These are phyloP conservation scores for Trichoderma parareesei DNA, from an alignment of 495 filamentous ascomycete species.

Conservation along the genomic window DNA sequence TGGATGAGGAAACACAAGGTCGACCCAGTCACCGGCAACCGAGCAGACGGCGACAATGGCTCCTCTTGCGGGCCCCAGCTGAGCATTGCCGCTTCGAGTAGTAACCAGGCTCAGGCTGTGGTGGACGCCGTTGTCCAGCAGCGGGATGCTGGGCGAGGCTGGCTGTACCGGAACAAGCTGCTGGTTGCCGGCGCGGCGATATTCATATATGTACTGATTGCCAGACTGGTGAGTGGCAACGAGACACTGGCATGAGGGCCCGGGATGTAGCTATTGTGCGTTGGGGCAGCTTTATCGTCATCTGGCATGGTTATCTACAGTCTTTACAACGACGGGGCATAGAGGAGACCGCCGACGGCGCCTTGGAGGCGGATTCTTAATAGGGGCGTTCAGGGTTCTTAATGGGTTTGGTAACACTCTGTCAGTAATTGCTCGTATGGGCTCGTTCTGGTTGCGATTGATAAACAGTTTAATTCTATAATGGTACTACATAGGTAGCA, in stretches of 20 bases:
- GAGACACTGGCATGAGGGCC: neutral
- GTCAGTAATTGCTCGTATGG: too few species aligned
- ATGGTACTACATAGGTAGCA: too few species aligned
- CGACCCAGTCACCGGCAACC: conserved; percentile 67
- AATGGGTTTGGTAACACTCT: neutral
- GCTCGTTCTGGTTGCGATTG: too few species aligned
- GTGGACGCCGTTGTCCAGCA: conserved; percentile 65
- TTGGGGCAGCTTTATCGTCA: neutral
- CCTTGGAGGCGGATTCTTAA: neutral
- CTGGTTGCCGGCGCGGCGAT: conserved; percentile 57
- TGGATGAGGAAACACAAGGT: conserved; percentile 83
- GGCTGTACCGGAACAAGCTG: conserved; percentile 70
- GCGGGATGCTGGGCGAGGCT: conserved; percentile 72
- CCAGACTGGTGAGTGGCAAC: conserved; percentile 54
- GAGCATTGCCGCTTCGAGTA: conserved; percentile 53
- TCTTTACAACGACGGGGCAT: neutral
- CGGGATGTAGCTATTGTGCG: neutral
- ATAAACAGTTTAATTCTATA: too few species aligned
- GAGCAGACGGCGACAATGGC: conserved; percentile 36
- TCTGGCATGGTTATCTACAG: neutral
- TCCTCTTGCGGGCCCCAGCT: conserved; percentile 57
- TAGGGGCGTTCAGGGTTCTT: neutral
- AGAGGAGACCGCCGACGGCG: neutral
- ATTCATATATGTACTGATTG: conserved; percentile 72
- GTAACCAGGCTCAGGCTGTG: conserved; percentile 66